These are phyloP conservation scores for Quercus wislizeni DNA, from an alignment of 306 rosid species.

Conservation along the genomic window DNA sequence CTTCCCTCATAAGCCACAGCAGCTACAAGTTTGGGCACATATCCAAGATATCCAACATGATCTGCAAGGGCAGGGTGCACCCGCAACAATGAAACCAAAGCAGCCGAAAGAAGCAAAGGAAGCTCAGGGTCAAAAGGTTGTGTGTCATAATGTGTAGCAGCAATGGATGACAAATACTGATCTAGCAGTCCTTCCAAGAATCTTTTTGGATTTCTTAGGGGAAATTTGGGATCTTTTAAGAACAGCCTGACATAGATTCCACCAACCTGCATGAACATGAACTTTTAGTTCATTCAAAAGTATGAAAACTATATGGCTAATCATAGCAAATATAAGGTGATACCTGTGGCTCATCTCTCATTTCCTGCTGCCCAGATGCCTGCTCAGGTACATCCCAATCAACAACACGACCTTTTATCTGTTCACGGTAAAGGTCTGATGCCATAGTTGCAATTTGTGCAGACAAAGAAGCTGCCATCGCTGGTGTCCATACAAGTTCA, in stretches of 20 bases:
- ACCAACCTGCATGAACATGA: constrained; percentile 74
- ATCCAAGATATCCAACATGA: constrained; percentile 99
- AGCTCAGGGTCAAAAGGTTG: constrained; percentile 86
- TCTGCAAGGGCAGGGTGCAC: constrained; percentile 98
- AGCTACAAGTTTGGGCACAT: constrained; percentile 94
- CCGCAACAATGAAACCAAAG: constrained; percentile 88
- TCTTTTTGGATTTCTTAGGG: constrained; percentile 96
- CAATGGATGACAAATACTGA: constrained; percentile 92
- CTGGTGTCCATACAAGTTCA: constrained; percentile 99
- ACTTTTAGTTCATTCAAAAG: constrained; percentile 23
- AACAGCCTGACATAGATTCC: constrained; percentile 94
- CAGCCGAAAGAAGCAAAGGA: constrained; percentile 96
- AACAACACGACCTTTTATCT: constrained; percentile 91
- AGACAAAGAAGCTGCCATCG: constrained; percentile 97
- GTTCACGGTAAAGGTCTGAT: constrained; percentile 79
- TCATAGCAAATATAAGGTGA: constrained; percentile 14
- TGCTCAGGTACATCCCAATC: constrained; percentile 99
- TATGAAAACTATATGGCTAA: background rate
- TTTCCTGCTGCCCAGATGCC: constrained; percentile 96
- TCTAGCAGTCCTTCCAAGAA: constrained; percentile 97
- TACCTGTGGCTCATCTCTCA: constrained; percentile 99
- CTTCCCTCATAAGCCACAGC: constrained; percentile 97
- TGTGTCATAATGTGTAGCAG: constrained; percentile 86
- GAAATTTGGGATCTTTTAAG: constrained; percentile 97
- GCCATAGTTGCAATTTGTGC: constrained; percentile 96